Conservation (phyloP, 192 early-diverging fungal species). For the Linnemannia elongata region DNA sequence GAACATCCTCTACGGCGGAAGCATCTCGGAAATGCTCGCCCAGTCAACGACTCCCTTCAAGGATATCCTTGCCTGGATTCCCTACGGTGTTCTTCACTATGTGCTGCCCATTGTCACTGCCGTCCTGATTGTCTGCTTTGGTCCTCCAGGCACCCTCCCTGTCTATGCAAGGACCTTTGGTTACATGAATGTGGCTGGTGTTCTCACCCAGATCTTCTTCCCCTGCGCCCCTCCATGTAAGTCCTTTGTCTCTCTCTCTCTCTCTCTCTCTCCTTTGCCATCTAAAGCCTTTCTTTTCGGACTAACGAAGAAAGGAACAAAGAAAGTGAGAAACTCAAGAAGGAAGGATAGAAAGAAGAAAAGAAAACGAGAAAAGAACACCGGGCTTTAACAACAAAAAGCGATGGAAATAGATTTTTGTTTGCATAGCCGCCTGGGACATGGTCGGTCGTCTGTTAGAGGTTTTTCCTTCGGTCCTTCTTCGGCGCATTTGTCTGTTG, state of each 20-base stretch:
- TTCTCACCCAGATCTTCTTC: slow-evolving; percentile 76
- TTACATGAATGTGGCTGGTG: slow-evolving; percentile 74
- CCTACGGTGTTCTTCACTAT: slow-evolving; percentile 79
- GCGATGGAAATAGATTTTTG: slow-evolving; percentile 6
- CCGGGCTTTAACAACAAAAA: too few species aligned
- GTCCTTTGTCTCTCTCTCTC: slow-evolving; percentile 11
- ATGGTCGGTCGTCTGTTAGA: background rate
- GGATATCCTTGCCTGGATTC: slow-evolving; percentile 77
- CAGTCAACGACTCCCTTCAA: slow-evolving; percentile 61
- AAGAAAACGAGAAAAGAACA: background rate
- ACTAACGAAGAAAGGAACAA: background rate
- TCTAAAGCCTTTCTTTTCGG: background rate
- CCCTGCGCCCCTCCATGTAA: slow-evolving; percentile 80
- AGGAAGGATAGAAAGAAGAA: background rate
- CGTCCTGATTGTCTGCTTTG: slow-evolving; percentile 63
- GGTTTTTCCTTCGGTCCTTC: background rate
- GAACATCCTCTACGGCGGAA: slow-evolving; percentile 74
- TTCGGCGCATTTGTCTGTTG: background rate
- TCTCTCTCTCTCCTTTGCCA: background rate
- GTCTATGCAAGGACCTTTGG: slow-evolving; percentile 74
- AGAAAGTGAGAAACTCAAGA: background rate
- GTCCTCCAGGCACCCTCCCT: slow-evolving; percentile 62
- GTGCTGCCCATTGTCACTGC: slow-evolving; percentile 69
- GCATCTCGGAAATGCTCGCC: slow-evolving; percentile 70
- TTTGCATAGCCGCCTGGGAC: background rate